These are phyloP conservation scores for Aspergillus uvarum DNA, from an alignment of 2,329 filamentous ascomycete species.

Conservation along the genomic window DNA sequence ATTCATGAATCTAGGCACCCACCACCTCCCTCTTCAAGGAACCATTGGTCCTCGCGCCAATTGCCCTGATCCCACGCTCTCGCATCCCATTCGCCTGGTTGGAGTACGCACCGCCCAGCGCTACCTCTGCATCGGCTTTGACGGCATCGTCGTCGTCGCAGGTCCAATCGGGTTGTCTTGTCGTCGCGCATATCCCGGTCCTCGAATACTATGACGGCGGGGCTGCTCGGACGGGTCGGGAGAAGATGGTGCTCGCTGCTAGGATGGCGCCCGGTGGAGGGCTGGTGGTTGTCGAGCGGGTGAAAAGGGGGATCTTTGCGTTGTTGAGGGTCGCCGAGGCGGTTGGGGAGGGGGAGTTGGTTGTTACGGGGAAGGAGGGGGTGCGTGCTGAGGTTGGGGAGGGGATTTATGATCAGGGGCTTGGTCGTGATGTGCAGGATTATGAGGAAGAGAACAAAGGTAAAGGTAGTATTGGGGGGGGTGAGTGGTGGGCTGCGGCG, in stretches of 20 bases:
- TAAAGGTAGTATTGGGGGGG: background rate
- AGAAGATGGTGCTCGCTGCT: conserved; percentile 35
- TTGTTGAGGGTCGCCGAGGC: conserved; percentile 35
- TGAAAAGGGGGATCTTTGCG: conserved; percentile 43
- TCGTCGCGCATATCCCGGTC: conserved; percentile 37
- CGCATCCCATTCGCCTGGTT: conserved; percentile 42
- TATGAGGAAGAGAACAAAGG: background rate
- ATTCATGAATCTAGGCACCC: conserved; percentile 29
- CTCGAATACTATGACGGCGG: conserved; percentile 25
- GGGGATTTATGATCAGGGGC: background rate
- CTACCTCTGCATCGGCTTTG: conserved; percentile 21
- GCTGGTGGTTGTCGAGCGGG: conserved; percentile 41
- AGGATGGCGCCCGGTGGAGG: conserved; percentile 31
- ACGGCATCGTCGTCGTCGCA: conserved; percentile 19
- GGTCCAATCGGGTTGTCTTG: conserved; percentile 37
- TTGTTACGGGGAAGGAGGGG: conserved; percentile 27
- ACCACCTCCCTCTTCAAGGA: conserved; percentile 37
- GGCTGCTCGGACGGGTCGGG: conserved; percentile 4
- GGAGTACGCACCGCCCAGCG: conserved; percentile 21
- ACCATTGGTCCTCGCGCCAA: conserved; percentile 36
- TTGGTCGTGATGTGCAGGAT: background rate
- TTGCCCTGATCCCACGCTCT: conserved; percentile 38
- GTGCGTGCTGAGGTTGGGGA: too few relatives aligned
- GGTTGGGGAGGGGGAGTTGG: conserved; percentile 40
- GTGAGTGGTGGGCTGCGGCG: conserved; percentile 39